Percentiles rank a stretch among this genome's conserved stretches.
These are phyloP conservation scores for Rhodotorula sp. DNA, from an alignment of 1,284 basidiomycete genomes.

Conservation along the genomic window DNA sequence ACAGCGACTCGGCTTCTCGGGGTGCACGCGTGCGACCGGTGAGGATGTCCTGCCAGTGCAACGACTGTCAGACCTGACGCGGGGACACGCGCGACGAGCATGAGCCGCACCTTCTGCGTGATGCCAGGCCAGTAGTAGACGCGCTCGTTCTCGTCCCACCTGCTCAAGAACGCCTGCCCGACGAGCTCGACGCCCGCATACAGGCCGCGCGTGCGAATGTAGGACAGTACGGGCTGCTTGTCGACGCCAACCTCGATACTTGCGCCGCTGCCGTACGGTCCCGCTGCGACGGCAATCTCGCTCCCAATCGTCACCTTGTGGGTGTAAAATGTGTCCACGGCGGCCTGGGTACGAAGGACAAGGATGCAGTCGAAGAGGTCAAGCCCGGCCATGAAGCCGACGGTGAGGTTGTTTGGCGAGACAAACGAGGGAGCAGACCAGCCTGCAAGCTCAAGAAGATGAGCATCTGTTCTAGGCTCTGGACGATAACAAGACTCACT, in stretches of 20 bases:
- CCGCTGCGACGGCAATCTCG: slow-evolving; percentile 57
- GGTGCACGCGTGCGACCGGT: slow-evolving; percentile 55
- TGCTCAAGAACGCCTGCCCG: slow-evolving; percentile 53
- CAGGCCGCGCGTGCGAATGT: slow-evolving; percentile 44
- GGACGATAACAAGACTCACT: slow-evolving; percentile 45
- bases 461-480: not conserved
- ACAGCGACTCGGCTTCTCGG: slow-evolving; percentile 52
- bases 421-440: slow-evolving; percentile 59
- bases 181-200: slow-evolving; percentile 55
- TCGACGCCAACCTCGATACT: slow-evolving; percentile 55
- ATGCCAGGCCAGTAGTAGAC: slow-evolving; percentile 52
- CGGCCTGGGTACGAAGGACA: slow-evolving; percentile 55
- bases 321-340: slow-evolving; percentile 55
- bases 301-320: slow-evolving; percentile 58
- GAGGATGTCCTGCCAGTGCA: not conserved
- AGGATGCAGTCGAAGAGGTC: slow-evolving; percentile 56
- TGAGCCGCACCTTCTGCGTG: slow-evolving; percentile 50
- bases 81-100: slow-evolving; percentile 46
- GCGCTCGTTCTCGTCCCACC: slow-evolving; percentile 18
- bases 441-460: slow-evolving; percentile 37
- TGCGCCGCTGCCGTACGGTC: slow-evolving; percentile 57
- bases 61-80: not conserved
- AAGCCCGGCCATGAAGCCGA: slow-evolving; percentile 53
- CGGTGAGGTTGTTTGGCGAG: slow-evolving; percentile 56
- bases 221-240: slow-evolving; percentile 53